Conservation (phyloP, 2,329 filamentous ascomycete species). For the Aspergillus sp. region DNA sequence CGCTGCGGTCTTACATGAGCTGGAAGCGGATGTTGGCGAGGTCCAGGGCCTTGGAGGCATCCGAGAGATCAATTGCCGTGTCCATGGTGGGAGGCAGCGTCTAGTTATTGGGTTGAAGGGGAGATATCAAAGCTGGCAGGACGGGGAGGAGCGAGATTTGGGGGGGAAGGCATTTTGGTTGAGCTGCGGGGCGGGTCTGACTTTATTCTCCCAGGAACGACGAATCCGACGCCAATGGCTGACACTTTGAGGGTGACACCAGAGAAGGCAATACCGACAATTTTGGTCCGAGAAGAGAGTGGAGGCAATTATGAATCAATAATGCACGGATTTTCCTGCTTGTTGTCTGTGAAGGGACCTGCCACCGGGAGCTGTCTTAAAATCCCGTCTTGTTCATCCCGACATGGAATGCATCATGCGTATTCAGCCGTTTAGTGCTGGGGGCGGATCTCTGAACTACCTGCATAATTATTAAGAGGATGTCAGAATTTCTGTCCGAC, state of each 20-base stretch:
- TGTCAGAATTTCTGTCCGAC: too few relatives aligned
- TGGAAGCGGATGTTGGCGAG: constrained; percentile 90
- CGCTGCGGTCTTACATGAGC: constrained; percentile 69
- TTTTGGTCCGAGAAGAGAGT: not conserved
- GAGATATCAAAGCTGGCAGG: not conserved
- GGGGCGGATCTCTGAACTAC: too few relatives aligned
- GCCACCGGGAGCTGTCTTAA: too few relatives aligned
- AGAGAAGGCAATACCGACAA: not conserved
- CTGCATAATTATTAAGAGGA: too few relatives aligned
- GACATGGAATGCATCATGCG: too few relatives aligned
- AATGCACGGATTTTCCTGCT: too few relatives aligned
- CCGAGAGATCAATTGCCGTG: constrained; percentile 80
- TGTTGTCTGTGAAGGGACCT: too few relatives aligned
- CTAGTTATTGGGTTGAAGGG: not conserved
- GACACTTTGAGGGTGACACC: not conserved
- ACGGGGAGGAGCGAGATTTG: constrained; percentile 6
- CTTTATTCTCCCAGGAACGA: not conserved
- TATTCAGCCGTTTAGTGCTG: too few relatives aligned
- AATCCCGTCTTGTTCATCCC: too few relatives aligned
- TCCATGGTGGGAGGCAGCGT: constrained; percentile 65
- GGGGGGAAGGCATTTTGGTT: not conserved
- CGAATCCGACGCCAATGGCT: not conserved
- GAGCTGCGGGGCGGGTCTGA: constrained; percentile 6
- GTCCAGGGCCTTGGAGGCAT: constrained; percentile 82
- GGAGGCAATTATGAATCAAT: not conserved